phyloP scores from a whole-genome alignment of 2,329 filamentous ascomycete genomes.

The Fusarium siculi region DNA sequence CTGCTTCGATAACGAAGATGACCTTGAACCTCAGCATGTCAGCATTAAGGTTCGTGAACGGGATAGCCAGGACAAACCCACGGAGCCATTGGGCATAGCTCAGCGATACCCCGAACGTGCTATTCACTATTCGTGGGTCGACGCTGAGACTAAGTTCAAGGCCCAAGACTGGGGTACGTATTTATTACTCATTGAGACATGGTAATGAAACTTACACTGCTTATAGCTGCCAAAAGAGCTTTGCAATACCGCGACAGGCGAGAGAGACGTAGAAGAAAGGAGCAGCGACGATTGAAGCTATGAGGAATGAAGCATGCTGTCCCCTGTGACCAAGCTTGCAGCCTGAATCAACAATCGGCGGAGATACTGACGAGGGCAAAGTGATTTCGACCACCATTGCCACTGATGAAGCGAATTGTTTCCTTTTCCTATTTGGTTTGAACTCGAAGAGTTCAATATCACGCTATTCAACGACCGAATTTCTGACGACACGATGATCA shows the following conservation, averaged over 20 bases:
- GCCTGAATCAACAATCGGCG: background rate
- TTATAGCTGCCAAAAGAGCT: conserved; percentile 49
- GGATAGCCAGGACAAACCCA: conserved; percentile 51
- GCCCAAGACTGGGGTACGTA: conserved; percentile 56
- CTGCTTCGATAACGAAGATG: conserved; percentile 53
- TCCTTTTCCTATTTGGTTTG: background rate
- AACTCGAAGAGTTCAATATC: conserved; percentile 4
- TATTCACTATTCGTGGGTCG: conserved; percentile 58
- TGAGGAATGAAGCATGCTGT: conserved; percentile 30
- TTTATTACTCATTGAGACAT: background rate
- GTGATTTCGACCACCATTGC: conserved; percentile 11
- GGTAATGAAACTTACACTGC: conserved; percentile 29
- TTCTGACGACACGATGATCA: conserved; percentile 41
- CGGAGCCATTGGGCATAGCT: conserved; percentile 51
- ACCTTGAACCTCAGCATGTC: conserved; percentile 51
- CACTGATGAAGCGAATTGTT: conserved; percentile 21
- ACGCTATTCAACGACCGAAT: conserved; percentile 32
- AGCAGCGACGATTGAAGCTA: conserved; percentile 51
- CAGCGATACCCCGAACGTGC: conserved; percentile 61
- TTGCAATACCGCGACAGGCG: conserved; percentile 51
- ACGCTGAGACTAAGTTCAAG: conserved; percentile 50
- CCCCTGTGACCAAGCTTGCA: background rate
- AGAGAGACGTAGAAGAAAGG: conserved; percentile 53
- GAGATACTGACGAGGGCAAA: conserved; percentile 1
- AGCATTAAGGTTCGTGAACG: conserved; percentile 54